Percentiles rank a stretch among this genome's conserved stretches.
phyloP scores from a whole-genome alignment of 1,284 basidiomycete genomes.

The Moesziomyces sp. region DNA sequence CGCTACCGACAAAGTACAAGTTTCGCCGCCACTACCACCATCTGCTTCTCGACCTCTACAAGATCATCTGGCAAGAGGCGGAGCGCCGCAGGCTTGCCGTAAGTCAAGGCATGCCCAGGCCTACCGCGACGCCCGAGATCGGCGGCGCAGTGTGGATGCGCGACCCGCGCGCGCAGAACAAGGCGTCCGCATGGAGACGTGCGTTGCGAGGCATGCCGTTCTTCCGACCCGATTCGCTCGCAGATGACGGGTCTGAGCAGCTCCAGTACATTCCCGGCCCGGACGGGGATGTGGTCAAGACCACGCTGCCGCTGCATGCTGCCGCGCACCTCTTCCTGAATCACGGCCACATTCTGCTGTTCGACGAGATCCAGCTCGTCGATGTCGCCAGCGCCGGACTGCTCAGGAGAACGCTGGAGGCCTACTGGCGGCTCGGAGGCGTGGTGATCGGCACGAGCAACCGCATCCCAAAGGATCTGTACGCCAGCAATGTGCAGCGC shows the following conservation, averaged over 20 bases:
- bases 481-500: constrained; percentile 77
- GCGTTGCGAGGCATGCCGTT: constrained; percentile 54
- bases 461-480: constrained; percentile 77
- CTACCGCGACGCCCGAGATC: constrained; percentile 42
- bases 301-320: constrained; percentile 69
- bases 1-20: constrained; percentile 75
- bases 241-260: constrained; percentile 11
- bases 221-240: constrained; percentile 51
- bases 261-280: constrained; percentile 39
- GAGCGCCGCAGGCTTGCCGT: constrained; percentile 68
- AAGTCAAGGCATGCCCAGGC: constrained; percentile 41
- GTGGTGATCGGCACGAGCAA: constrained; percentile 75
- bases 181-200: constrained; percentile 28
- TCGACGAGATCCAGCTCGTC: constrained; percentile 79
- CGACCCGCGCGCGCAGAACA: constrained; percentile 49
- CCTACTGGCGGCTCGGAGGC: constrained; percentile 81
- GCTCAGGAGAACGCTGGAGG: constrained; percentile 77
- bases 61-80: constrained; percentile 74
- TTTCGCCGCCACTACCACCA: constrained; percentile 77
- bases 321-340: constrained; percentile 72
- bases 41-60: constrained; percentile 77
- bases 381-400: constrained; percentile 76
- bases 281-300: constrained; percentile 48
- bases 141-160: constrained; percentile 68
- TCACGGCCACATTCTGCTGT: constrained; percentile 74